Evolutionary conservation across 2,329 filamentous ascomycete genomes (phyloP).

Genomic region (Diaporthe sp.): DNA sequence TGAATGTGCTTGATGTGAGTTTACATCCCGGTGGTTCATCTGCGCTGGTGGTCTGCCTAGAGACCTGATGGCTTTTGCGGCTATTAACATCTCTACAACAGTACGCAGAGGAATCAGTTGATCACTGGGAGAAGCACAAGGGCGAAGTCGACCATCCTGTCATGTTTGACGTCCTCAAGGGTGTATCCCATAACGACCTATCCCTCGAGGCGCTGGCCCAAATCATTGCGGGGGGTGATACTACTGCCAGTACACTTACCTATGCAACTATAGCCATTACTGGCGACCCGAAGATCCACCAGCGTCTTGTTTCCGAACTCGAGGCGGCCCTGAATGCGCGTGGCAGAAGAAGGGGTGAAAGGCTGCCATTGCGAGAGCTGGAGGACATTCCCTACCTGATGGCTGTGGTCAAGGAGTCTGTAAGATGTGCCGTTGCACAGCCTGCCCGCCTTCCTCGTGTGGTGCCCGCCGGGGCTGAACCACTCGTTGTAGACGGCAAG

Average conservation of each 20-base stretch:
- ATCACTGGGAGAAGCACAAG: not conserved
- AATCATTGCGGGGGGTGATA: not conserved
- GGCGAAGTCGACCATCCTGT: not conserved
- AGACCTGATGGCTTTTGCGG: too few relatives aligned
- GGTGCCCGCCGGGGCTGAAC: not conserved
- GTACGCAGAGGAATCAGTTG: not conserved
- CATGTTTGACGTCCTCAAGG: not conserved
- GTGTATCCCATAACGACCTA: not conserved
- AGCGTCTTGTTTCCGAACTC: not conserved
- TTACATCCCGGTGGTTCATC: too few relatives aligned
- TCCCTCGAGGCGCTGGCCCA: not conserved
- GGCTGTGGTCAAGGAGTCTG: not conserved
- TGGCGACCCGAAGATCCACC: not conserved
- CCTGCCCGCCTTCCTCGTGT: not conserved
- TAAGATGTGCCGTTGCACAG: not conserved
- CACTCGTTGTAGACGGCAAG: not conserved
- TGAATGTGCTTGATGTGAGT: not conserved
- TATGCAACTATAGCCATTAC: not conserved
- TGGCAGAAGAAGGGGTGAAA: not conserved
- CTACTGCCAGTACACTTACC: not conserved
- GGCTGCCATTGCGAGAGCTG: not conserved
- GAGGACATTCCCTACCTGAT: not conserved
- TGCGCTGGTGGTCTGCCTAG: not conserved
- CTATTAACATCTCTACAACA: not conserved
- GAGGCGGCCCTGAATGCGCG: not conserved